Conservation (phyloP, 129 eudicot genomes). For the Chrysanthemum lavandulifolium region DNA sequence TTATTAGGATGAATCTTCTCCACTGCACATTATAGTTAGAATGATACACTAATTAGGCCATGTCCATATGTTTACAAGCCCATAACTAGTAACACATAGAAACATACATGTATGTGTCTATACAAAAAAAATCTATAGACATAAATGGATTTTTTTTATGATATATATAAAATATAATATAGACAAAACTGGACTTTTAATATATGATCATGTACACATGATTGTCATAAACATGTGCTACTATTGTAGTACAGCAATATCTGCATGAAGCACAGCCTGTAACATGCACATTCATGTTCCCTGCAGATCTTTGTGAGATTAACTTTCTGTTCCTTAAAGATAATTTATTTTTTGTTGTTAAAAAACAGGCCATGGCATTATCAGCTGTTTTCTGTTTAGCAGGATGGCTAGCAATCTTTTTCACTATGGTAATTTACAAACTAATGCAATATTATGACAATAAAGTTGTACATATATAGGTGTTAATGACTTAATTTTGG, state of each 20-base stretch:
- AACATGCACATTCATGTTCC: conserved; percentile 15
- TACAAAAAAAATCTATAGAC: not conserved
- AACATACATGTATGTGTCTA: not conserved
- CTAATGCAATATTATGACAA: not conserved
- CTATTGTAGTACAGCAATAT: conserved; percentile 14
- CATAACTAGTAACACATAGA: conserved; percentile 3
- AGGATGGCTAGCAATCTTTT: conserved; percentile 86
- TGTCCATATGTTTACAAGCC: not conserved
- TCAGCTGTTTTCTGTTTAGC: conserved; percentile 76
- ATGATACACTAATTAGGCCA: not conserved
- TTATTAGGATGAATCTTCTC: not conserved
- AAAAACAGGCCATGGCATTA: conserved; percentile 78
- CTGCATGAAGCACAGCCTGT: conserved; percentile 25
- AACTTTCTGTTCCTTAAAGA: conserved; percentile 7
- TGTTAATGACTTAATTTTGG: conserved; percentile 5
- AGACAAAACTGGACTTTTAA: conserved; percentile 23
- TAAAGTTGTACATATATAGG: not conserved
- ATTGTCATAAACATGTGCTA: conserved; percentile 28
- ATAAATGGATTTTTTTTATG: not conserved
- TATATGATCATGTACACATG: conserved; percentile 20
- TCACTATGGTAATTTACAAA: conserved; percentile 47
- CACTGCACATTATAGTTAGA: not conserved
- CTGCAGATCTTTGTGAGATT: conserved; percentile 5
- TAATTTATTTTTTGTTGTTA: conserved; percentile 14
- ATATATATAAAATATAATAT: not conserved